These are phyloP conservation scores for Solanum etuberosum DNA, from an alignment of 257 asterid genomes.

Conservation along the genomic window DNA sequence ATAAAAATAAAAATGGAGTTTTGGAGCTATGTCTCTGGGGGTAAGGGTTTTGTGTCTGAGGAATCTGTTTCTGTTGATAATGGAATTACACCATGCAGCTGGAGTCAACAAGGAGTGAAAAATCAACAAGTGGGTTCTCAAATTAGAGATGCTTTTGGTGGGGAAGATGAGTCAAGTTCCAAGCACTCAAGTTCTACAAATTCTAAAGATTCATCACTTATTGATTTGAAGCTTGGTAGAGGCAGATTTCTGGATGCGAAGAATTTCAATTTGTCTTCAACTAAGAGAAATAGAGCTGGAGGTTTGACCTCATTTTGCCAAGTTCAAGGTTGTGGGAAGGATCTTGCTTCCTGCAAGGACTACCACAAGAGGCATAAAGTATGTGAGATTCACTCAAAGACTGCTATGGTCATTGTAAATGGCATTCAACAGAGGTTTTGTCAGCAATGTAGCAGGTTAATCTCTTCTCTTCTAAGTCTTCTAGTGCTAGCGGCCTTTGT, in stretches of 20 bases:
- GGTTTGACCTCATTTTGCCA: conserved; percentile 18
- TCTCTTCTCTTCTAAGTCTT: not conserved
- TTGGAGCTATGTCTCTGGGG: not conserved
- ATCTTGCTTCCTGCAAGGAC: conserved; percentile 47
- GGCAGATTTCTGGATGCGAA: not conserved
- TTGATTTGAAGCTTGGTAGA: not conserved
- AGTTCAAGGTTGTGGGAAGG: conserved; percentile 55
- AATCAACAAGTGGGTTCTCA: not conserved
- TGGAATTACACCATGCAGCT: not conserved
- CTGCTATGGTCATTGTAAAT: conserved; percentile 45
- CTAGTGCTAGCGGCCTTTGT: too few relatives aligned
- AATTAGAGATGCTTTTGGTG: not conserved
- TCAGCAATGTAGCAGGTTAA: conserved; percentile 77
- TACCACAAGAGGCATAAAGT: conserved; percentile 46
- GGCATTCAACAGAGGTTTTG: conserved; percentile 60
- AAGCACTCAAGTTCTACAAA: not conserved
- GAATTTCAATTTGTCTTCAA: not conserved
- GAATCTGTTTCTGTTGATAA: not conserved
- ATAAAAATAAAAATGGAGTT: not conserved
- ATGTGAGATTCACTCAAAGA: conserved; percentile 27
- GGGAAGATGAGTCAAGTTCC: not conserved
- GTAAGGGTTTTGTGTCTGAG: not conserved
- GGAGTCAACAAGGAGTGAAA: not conserved
- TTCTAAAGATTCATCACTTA: not conserved
- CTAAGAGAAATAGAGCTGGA: not conserved